A percentile compares a stretch with the other conserved stretches of the same genome.
Evolutionary conservation across 441 rosid species (phyloP).

Genomic region (Populus hybrid): DNA sequence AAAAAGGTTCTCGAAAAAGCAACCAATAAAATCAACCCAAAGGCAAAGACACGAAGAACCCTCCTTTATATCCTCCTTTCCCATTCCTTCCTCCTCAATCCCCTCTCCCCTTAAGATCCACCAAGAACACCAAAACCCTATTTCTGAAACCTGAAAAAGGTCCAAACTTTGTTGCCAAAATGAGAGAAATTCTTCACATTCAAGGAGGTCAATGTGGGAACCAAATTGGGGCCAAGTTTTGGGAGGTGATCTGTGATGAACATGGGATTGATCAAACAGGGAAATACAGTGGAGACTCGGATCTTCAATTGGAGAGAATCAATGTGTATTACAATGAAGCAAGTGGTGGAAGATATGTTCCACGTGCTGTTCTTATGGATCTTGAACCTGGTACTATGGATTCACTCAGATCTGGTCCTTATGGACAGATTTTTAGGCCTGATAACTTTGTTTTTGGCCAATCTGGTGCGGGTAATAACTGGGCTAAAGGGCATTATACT

Average conservation of each 20-base stretch:
- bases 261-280: conserved; percentile 46
- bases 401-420: conserved; percentile 47
- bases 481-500: conserved; percentile 53
- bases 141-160: not conserved
- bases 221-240: conserved; percentile 50
- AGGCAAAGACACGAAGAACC: not conserved
- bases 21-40: not conserved
- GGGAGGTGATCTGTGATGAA: conserved; percentile 55
- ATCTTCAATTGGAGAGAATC: conserved; percentile 46
- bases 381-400: conserved; percentile 57
- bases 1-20: not conserved
- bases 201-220: conserved; percentile 53
- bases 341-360: conserved; percentile 44
- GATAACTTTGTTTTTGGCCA: conserved; percentile 47
- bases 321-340: conserved; percentile 51
- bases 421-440: conserved; percentile 47
- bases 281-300: conserved; percentile 39
- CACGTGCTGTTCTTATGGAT: conserved; percentile 56
- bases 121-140: not conserved
- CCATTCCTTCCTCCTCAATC: not conserved
- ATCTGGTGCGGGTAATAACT: conserved; percentile 48
- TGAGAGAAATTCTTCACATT: conserved; percentile 47
- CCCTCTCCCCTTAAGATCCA: not conserved
- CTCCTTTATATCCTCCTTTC: not conserved
- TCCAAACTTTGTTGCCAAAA: not conserved